Conservation (phyloP, 257 asterid genomes). For the Echium plantagineum region DNA sequence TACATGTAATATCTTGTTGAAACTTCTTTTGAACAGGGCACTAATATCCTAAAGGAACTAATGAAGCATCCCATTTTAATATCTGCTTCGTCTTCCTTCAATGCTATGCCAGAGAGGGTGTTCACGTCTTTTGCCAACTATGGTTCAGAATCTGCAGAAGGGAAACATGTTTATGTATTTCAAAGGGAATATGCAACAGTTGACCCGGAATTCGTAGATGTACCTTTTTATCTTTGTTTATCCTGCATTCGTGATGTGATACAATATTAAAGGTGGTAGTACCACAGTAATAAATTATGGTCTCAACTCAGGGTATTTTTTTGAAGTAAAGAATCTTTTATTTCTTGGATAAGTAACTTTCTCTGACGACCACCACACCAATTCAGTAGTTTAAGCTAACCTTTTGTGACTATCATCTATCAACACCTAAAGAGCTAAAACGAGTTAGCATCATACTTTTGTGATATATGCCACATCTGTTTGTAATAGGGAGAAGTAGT, state of each 20-base stretch:
- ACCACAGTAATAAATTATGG: neutral
- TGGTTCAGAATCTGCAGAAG: constrained; percentile 21
- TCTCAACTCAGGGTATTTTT: neutral
- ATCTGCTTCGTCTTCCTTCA: constrained; percentile 49
- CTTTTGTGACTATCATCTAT: too few relatives aligned
- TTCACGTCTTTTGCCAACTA: constrained; percentile 34
- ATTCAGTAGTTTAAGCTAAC: neutral
- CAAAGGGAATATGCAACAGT: constrained; percentile 93
- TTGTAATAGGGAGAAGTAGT: neutral
- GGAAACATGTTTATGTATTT: constrained; percentile 63
- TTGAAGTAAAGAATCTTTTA: neutral
- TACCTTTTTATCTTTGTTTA: constrained; percentile 23
- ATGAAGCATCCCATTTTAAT: constrained; percentile 66
- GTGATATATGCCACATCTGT: neutral
- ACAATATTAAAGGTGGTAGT: neutral
- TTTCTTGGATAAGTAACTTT: neutral
- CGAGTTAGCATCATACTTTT: neutral
- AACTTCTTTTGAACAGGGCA: constrained; percentile 34
- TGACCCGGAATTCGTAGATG: constrained; percentile 67
- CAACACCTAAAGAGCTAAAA: too few relatives aligned
- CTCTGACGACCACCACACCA: neutral
- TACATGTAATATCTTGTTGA: neutral
- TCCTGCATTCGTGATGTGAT: neutral
- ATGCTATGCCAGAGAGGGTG: constrained; percentile 39
- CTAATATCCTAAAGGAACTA: constrained; percentile 39